Evolutionary conservation across 129 eudicot genomes (phyloP).

Genomic region (Centella asiatica): DNA sequence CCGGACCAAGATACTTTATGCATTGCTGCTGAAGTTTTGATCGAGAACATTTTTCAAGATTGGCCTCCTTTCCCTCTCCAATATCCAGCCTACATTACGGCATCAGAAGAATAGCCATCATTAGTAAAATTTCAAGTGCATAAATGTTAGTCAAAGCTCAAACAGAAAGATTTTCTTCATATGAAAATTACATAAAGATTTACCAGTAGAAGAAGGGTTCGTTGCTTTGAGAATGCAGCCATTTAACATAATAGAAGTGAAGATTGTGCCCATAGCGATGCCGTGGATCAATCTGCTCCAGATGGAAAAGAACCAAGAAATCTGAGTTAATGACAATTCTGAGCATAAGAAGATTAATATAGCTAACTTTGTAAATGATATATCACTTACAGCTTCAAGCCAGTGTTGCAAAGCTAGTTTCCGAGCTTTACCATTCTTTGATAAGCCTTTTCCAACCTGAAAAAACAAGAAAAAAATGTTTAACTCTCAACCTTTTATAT

Average conservation of each 20-base stretch:
- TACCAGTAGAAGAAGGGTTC: conserved; percentile 99
- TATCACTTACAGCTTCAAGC: conserved; percentile 85
- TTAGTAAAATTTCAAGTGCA: not conserved
- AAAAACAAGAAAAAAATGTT: conserved; percentile 1
- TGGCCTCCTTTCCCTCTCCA: conserved; percentile 93
- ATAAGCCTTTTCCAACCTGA: conserved; percentile 94
- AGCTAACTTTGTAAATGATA: not conserved
- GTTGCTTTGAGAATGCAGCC: conserved; percentile 81
- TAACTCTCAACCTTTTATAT: not conserved
- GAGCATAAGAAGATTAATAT: not conserved
- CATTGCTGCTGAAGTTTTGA: conserved; percentile 90
- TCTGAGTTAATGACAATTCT: conserved; percentile 13
- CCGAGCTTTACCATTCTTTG: conserved; percentile 80
- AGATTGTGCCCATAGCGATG: conserved; percentile 98
- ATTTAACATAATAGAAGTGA: conserved; percentile 68
- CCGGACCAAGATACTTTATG: conserved; percentile 99
- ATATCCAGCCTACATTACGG: conserved; percentile 68
- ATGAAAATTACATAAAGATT: conserved; percentile 2
- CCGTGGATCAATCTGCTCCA: conserved; percentile 88
- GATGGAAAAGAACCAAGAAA: not conserved
- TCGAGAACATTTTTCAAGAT: conserved; percentile 81
- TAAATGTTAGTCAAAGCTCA: not conserved
- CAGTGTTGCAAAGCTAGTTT: conserved; percentile 95
- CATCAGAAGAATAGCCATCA: conserved; percentile 1
- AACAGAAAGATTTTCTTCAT: not conserved